Base-by-base conservation (phyloP, 495 filamentous ascomycete species). In the Xylaria castorea region DNA sequence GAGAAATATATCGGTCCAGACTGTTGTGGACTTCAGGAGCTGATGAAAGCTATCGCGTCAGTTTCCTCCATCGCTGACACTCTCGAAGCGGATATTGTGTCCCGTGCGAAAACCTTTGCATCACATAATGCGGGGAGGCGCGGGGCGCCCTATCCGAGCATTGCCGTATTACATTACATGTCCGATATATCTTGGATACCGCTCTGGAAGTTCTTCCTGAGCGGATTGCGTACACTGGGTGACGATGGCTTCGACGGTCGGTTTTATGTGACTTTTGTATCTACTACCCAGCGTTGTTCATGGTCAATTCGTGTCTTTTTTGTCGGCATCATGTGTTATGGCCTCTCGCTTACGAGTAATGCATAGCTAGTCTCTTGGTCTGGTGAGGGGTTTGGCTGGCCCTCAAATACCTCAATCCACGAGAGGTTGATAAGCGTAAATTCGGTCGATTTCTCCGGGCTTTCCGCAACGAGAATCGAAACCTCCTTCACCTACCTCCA, bases 51-150 rank as follows among this genome's bases (percentile, higher is more conserved):
- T 22, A 18, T 16, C 61, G 12, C n/a, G 18, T 18, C 22, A 44
- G 8, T 38, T 44, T 63, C 38, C 38, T 25, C 36, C 8, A 44
- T 25, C n/a, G 18, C 4, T 11, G 38, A n/a, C 20, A 3, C 32
- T 38, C 58, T 61, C 32, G 12, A 44, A 63, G 38, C 61, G 61
- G 61, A 63, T 44, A 22, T 22, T 63, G 61, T 6, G 38, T 44
- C n/a, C 30, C 4, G 0, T 14, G 22, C 58, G 20, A 20, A n/a
- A 0, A 8, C 57, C 18, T 36, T 12, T 36, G 57, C 32, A 36
- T 60, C 57, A 22, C 57, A n/a, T 60, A 7, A 60, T 36, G 30
- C 30, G 57, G 30, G 57, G 57, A 30, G n/a, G 27, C 30, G 58
- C 18, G 34, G 57, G 57, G 32, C 32, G 57, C 57, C 57, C 3